Evolutionary conservation across 331 rosid genomes (phyloP).

Genomic region (Telfairia occidentalis): DNA sequence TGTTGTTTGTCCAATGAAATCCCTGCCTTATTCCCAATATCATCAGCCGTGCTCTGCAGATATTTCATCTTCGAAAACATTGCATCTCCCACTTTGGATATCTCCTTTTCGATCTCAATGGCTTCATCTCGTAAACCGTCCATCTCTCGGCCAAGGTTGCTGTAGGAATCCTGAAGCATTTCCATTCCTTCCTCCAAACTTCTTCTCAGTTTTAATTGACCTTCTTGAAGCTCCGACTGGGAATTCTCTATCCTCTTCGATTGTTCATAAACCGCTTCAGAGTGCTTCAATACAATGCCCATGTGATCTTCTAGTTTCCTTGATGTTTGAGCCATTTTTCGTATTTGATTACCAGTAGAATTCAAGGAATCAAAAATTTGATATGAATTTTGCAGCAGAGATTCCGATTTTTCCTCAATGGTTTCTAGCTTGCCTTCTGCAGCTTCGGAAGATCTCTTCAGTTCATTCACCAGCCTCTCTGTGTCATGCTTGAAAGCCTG

Average conservation of each 20-base stretch:
- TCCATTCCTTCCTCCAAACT: slow-evolving; percentile 46
- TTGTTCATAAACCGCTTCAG: slow-evolving; percentile 48
- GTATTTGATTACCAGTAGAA: slow-evolving; percentile 29
- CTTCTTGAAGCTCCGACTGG: slow-evolving; percentile 48
- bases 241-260: slow-evolving; percentile 40
- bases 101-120: slow-evolving; percentile 44
- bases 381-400: slow-evolving; percentile 33
- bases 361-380: slow-evolving; percentile 36
- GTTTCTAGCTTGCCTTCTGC: slow-evolving; percentile 54
- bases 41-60: slow-evolving; percentile 60
- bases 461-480: slow-evolving; percentile 75
- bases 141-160: slow-evolving; percentile 38
- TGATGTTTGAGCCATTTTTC: slow-evolving; percentile 35
- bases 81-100: slow-evolving; percentile 46
- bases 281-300: slow-evolving; percentile 34
- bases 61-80: slow-evolving; percentile 45
- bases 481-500: slow-evolving; percentile 55
- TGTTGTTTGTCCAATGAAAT: slow-evolving; percentile 65
- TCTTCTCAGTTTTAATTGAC: slow-evolving; percentile 51
- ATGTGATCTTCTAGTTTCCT: slow-evolving; percentile 42
- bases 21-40: slow-evolving; percentile 52
- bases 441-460: slow-evolving; percentile 49
- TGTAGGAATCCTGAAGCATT: slow-evolving; percentile 42
- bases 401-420: slow-evolving; percentile 46
- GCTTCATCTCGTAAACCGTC: slow-evolving; percentile 45